Evolutionary conservation across 331 rosid genomes (phyloP), one percentile per base, ranked within the genome.

Genomic region (Malus hybrid): DNA sequence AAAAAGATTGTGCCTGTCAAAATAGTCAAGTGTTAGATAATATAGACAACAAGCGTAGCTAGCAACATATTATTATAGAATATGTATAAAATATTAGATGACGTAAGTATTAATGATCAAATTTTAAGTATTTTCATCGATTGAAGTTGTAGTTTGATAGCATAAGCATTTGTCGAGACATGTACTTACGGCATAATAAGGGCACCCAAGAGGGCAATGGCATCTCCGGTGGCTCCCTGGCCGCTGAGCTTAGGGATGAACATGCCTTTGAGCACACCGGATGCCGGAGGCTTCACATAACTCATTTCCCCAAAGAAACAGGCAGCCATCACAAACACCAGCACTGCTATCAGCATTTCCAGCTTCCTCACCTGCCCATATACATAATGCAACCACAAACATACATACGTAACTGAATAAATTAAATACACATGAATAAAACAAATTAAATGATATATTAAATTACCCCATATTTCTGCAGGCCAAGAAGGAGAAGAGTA

Each of bases 231-330:
- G 75, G 96, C 96, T 12, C 85, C 89, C 1, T 87, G 77, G 50
- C 93, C 97, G 0, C 10, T 33, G 56, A 87, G 85, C 76, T 87
- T 87, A 1, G 90, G 90, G 42, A 84, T 39, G 28, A 87, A 87
- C 90, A 87, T 84, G 39, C 90, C 88, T 46, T 87, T 28, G 0
- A 84, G 5, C 39, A 87, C 86, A 0, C 55, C 80, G 28, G 76
- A 78, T 2, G 87, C 87, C 0, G 96, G 89, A 7, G 97, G 93
- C 60, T 88, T 85, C 0, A 93, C 97, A 33, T 74, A 90, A 73
- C 97, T 68, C 90, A 91, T 80, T 81, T 91, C 97, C 19, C 89
- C 97, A 72, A 88, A 91, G 88, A 93, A 93, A 71, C 98, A 93
- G 31, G 83, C 97, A 6, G 94, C 98, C 94, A 93, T 88, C 50